These are phyloP conservation scores for Naegleria gruberi DNA, from an alignment of 208 protist species.

Conservation along the genomic window DNA sequence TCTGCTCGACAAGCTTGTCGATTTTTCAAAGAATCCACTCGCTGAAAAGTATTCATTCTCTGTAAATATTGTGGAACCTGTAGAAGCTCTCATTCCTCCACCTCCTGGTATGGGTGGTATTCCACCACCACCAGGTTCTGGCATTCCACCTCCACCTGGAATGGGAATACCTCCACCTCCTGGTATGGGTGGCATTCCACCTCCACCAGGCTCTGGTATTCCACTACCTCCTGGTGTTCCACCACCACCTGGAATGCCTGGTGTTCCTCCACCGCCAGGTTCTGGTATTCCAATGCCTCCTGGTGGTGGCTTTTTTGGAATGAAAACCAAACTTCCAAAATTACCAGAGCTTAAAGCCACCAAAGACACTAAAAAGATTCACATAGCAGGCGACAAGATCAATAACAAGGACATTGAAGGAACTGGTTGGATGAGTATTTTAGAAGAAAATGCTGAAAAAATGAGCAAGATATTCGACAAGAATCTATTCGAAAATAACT, in stretches of 20 bases:
- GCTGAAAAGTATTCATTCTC: background rate
- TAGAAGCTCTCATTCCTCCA: background rate
- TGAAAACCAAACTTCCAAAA: background rate
- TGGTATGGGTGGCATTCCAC: background rate
- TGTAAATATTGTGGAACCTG: background rate
- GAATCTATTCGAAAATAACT: background rate
- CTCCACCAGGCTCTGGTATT: background rate
- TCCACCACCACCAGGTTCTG: background rate
- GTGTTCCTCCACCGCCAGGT: background rate
- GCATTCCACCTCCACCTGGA: background rate
- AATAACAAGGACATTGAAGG: slow-evolving; percentile 1
- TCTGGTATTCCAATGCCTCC: background rate
- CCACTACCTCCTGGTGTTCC: background rate
- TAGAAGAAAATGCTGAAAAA: background rate
- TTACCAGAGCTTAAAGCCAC: background rate
- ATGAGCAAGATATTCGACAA: background rate
- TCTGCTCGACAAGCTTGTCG: background rate
- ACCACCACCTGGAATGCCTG: background rate
- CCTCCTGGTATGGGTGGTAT: background rate
- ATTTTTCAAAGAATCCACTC: background rate
- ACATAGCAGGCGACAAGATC: background rate
- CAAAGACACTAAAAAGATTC: background rate
- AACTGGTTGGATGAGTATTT: background rate
- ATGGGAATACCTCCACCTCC: background rate
- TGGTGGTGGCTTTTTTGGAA: background rate